These are phyloP conservation scores for Biscogniauxia sp. DNA, from an alignment of 2,329 filamentous ascomycete species.

Conservation along the genomic window DNA sequence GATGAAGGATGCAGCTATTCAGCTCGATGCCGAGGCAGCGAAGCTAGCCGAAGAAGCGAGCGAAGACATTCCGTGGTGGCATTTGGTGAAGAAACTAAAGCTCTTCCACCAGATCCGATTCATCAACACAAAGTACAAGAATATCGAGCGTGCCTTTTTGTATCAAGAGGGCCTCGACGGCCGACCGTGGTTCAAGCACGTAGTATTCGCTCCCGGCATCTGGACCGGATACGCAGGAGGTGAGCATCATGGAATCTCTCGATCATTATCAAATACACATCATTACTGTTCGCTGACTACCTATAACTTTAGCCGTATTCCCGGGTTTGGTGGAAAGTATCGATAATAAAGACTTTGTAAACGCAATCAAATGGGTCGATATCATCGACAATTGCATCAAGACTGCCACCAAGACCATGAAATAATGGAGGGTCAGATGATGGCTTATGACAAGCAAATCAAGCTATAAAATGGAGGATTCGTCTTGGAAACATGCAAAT, in stretches of 20 bases:
- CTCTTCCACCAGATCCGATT: conserved; percentile 62
- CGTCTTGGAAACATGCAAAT: too few species aligned
- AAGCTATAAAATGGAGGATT: not conserved
- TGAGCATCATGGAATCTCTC: conserved; percentile 37
- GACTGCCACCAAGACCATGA: conserved; percentile 43
- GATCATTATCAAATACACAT: not conserved
- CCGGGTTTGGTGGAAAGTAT: conserved; percentile 63
- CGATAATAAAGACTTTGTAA: conserved; percentile 55
- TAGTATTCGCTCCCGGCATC: conserved; percentile 85
- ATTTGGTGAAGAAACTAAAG: conserved; percentile 64
- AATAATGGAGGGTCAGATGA: conserved; percentile 1
- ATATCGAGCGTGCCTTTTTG: conserved; percentile 76
- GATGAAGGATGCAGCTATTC: conserved; percentile 37
- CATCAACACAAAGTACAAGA: conserved; percentile 81
- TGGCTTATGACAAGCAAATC: not conserved
- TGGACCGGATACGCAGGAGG: conserved; percentile 89
- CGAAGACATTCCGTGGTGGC: conserved; percentile 72
- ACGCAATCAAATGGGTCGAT: conserved; percentile 56
- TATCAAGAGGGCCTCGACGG: conserved; percentile 74
- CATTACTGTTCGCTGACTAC: conserved; percentile 1
- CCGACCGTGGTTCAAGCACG: conserved; percentile 88
- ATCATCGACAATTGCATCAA: conserved; percentile 55
- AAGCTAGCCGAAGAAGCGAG: conserved; percentile 36
- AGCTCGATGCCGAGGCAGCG: conserved; percentile 46
- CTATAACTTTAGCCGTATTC: conserved; percentile 49